Base-by-base conservation (phyloP, 148 eudicot species). In the Rhododendron ferrugineum region DNA sequence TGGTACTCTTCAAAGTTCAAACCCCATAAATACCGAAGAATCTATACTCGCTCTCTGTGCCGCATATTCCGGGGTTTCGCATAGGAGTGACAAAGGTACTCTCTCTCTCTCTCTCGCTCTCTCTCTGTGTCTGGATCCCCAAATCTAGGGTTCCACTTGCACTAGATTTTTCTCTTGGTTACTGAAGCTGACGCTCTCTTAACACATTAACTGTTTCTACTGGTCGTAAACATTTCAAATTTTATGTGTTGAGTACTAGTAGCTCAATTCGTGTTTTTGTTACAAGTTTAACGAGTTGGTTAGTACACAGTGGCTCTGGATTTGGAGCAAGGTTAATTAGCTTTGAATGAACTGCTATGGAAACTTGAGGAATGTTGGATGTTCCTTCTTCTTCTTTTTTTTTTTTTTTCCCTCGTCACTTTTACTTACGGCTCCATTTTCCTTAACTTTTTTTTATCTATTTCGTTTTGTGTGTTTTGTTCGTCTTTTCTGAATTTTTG, bases 81-180 rank as follows among this genome's bases (percentile, higher is more conserved):
- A 73, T 76, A 82, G 58, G 83, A 85, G 84, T 82, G 85, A 88
- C 82, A 87, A 83, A 87, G 90, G 90, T 84, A 26, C 58, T 84
- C 85, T 77, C 82, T 34, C 78, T 73, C n/a, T n/a, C n/a, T n/a
- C n/a, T n/a, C n/a, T n/a, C n/a, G n/a, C n/a, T n/a, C 90, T 46
- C 85, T 28, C 81, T 82, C 74, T 18, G 78, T 3, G 84, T 89
- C 52, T 85, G 89, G 92, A 91, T 90, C 90, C 94, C 91, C 83
- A 85, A 86, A 89, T 90, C 89, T 90, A 92, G 92, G 89, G 86
- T 83, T 87, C 74, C 44, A 60, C 58, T 80, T 62, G 83, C 28
- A 54, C 28, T 22, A 20, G 28, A 60, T 5, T 81, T 37, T 8
- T 58, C 50, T 58, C 1, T 81, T 58, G 32, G 4, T 13, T 36